These are phyloP conservation scores for Neoascochyta sp. DNA, from an alignment of 2,329 filamentous ascomycete genomes.

Conservation along the genomic window DNA sequence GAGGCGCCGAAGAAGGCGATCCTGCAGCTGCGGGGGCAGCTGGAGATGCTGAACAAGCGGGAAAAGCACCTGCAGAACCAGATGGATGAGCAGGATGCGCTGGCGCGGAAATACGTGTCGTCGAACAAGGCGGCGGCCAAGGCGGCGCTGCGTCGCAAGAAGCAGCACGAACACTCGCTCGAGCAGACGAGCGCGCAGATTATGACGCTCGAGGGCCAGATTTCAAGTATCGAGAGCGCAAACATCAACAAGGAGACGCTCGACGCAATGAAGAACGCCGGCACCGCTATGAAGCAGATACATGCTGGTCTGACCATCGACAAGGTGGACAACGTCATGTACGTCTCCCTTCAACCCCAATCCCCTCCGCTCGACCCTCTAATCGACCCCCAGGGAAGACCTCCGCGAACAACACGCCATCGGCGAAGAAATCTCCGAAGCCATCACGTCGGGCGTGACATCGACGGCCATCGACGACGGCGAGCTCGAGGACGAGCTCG, in stretches of 20 bases:
- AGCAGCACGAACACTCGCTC: slow-evolving; percentile 84
- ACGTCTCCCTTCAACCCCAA: slow-evolving; percentile 43
- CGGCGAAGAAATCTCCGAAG: slow-evolving; percentile 86
- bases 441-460: slow-evolving; percentile 69
- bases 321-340: slow-evolving; percentile 95
- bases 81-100: slow-evolving; percentile 86
- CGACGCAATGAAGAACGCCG: slow-evolving; percentile 87
- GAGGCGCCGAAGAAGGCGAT: slow-evolving; percentile 97
- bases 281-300: slow-evolving; percentile 87
- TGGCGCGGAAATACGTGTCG: slow-evolving; percentile 83
- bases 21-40: slow-evolving; percentile 76
- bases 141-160: slow-evolving; percentile 87
- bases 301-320: slow-evolving; percentile 87
- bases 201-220: slow-evolving; percentile 87
- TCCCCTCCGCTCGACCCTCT: not conserved
- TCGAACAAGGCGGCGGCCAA: slow-evolving; percentile 96
- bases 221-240: slow-evolving; percentile 93
- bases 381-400: slow-evolving; percentile 64
- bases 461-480: slow-evolving; percentile 74
- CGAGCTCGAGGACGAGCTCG: slow-evolving; percentile 82
- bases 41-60: slow-evolving; percentile 97
- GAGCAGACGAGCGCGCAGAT: slow-evolving; percentile 90
- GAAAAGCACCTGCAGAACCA: slow-evolving; percentile 87
- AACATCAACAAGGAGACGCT: slow-evolving; percentile 99
- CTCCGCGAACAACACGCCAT: slow-evolving; percentile 88